Conservation (phyloP, 345 rosid genomes). For the Salix purpurea region DNA sequence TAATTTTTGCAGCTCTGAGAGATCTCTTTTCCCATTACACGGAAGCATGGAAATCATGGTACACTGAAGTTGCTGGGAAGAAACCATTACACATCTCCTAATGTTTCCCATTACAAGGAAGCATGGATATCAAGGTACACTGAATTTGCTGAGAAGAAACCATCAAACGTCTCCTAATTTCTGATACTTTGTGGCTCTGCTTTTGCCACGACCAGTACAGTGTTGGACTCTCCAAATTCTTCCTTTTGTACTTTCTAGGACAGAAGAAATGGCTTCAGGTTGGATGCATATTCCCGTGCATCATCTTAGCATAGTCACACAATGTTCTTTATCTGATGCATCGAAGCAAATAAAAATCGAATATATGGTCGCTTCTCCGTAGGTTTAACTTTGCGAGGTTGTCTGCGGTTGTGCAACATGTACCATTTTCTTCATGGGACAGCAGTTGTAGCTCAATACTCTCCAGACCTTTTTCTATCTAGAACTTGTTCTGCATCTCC, state of each 20-base stretch:
- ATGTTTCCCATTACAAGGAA: conserved; percentile 62
- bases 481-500: neutral
- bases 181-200: neutral
- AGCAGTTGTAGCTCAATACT: neutral
- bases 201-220: conserved; percentile 1
- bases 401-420: neutral
- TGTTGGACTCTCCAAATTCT: neutral
- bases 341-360: neutral
- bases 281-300: conserved; percentile 25
- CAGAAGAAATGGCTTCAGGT: conserved; percentile 17
- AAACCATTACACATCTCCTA: conserved; percentile 24
- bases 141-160: conserved; percentile 56
- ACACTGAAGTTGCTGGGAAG: conserved; percentile 59
- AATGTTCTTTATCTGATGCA: neutral
- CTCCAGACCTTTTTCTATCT: neutral
- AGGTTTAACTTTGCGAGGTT: neutral
- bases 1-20: conserved; percentile 53
- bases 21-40: conserved; percentile 82
- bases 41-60: conserved; percentile 95
- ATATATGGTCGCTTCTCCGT: neutral
- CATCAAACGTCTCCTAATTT: conserved; percentile 10
- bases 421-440: neutral
- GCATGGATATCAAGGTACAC: conserved; percentile 89
- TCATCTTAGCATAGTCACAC: conserved; percentile 17
- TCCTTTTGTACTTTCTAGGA: neutral